Evolutionary conservation across 768 basidiomycete genomes (phyloP).

Genomic region (Naganishia onofrii): DNA sequence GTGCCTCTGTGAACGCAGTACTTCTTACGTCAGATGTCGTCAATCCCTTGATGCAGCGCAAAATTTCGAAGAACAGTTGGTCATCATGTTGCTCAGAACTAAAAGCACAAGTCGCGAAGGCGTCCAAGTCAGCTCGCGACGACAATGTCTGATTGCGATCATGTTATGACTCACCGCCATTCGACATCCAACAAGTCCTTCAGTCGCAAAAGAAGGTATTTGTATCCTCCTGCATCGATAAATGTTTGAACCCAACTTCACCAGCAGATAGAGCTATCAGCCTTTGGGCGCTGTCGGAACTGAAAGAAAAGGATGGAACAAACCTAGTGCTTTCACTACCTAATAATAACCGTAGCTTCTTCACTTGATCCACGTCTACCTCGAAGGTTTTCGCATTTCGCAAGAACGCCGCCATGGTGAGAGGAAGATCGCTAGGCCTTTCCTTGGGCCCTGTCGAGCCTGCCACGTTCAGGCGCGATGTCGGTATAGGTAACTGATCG

Average conservation of each 20-base stretch:
- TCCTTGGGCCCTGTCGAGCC: not conserved
- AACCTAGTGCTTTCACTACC: conserved; percentile 88
- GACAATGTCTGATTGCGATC: not conserved
- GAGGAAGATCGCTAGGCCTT: conserved; percentile 59
- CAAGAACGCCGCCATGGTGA: conserved; percentile 67
- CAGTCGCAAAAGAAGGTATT: conserved; percentile 72
- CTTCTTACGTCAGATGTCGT: conserved; percentile 60
- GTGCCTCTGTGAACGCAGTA: not conserved
- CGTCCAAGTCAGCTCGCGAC: not conserved
- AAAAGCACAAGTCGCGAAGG: conserved; percentile 1
- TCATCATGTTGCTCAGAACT: conserved; percentile 99
- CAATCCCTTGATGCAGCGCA: conserved; percentile 90
- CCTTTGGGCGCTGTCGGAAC: conserved; percentile 3
- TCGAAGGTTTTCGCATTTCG: conserved; percentile 66
- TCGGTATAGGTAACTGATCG: conserved; percentile 8
- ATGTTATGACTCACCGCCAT: conserved; percentile 73
- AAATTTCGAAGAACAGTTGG: conserved; percentile 81
- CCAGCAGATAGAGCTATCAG: conserved; percentile 1
- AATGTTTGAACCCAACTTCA: conserved; percentile 86
- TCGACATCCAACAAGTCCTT: conserved; percentile 92
- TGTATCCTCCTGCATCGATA: conserved; percentile 77
- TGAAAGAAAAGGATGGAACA: conserved; percentile 33
- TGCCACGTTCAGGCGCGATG: not conserved
- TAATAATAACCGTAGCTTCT: conserved; percentile 79
- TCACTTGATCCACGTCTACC: conserved; percentile 81